phyloP scores from a whole-genome alignment of 2,329 filamentous ascomycete species.

The Teratosphaeria viscida region DNA sequence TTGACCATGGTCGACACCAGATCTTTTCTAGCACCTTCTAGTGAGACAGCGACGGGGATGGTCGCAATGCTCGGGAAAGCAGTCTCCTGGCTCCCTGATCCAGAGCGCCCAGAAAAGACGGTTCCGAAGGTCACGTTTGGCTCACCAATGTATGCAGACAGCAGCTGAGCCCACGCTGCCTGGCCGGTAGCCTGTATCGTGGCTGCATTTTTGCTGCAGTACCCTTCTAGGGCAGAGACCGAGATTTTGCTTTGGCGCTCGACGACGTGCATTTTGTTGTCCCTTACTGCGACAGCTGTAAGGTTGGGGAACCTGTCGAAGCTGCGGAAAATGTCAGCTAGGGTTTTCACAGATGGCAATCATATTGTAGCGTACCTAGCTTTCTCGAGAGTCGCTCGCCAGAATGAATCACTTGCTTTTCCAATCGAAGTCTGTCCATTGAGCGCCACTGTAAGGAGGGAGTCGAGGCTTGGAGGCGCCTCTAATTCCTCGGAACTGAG shows the following conservation, averaged over 20 bases:
- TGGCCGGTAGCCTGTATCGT: constrained; percentile 68
- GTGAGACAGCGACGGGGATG: constrained; percentile 57
- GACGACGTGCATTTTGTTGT: constrained; percentile 26
- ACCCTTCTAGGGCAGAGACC: constrained; percentile 41
- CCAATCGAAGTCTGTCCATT: not conserved
- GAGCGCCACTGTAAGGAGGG: constrained; percentile 26
- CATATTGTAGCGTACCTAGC: constrained; percentile 4
- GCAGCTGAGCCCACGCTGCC: constrained; percentile 64
- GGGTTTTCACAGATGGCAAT: not conserved
- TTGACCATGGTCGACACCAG: constrained; percentile 55
- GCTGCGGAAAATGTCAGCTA: constrained; percentile 1
- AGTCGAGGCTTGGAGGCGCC: constrained; percentile 28
- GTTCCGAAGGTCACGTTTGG: constrained; percentile 64
- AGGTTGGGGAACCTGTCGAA: constrained; percentile 67
- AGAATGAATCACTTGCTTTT: constrained; percentile 2
- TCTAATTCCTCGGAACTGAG: constrained; percentile 25
- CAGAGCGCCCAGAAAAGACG: constrained; percentile 64
- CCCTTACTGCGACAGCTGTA: constrained; percentile 46
- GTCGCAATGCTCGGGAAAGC: constrained; percentile 76
- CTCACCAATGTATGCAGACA: constrained; percentile 71
- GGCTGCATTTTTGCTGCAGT: constrained; percentile 49
- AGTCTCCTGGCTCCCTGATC: constrained; percentile 47
- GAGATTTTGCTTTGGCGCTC: constrained; percentile 31
- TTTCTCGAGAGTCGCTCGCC: constrained; percentile 2
- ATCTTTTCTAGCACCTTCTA: constrained; percentile 43